These are phyloP conservation scores for Sporothrix euskadiensis DNA, from an alignment of 2,329 filamentous ascomycete genomes.

Conservation along the genomic window DNA sequence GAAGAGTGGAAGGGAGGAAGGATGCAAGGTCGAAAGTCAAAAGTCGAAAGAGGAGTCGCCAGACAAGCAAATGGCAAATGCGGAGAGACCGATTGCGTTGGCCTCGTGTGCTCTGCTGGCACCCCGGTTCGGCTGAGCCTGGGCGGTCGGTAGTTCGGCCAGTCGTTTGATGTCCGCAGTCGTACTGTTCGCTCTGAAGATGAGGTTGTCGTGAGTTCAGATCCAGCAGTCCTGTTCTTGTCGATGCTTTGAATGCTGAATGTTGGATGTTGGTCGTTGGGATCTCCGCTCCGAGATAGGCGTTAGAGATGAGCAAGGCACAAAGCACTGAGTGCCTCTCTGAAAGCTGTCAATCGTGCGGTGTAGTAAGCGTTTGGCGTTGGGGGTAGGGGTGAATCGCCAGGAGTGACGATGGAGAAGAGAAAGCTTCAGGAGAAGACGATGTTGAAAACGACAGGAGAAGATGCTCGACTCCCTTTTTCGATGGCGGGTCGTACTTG, in stretches of 20 bases:
- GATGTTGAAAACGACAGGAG: background rate
- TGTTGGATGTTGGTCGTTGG: background rate
- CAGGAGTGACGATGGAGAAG: background rate
- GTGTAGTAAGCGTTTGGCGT: background rate
- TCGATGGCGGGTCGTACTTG: constrained; percentile 17
- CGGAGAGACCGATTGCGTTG: background rate
- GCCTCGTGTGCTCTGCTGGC: background rate
- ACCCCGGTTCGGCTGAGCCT: background rate
- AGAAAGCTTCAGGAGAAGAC: background rate
- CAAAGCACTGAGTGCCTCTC: background rate
- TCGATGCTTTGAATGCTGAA: background rate
- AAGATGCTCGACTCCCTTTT: background rate
- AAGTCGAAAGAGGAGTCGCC: background rate
- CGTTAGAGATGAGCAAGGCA: constrained; percentile 5
- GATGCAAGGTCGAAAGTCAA: background rate
- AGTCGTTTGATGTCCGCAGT: background rate
- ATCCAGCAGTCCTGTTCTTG: background rate
- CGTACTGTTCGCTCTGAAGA: background rate
- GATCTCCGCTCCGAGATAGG: constrained; percentile 17
- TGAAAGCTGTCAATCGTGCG: constrained; percentile 11
- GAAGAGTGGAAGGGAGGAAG: background rate
- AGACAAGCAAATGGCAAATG: constrained; percentile 1
- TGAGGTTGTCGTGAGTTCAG: background rate
- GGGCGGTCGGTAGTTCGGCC: background rate
- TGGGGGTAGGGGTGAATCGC: background rate